These are phyloP conservation scores for Neurospora sp. DNA, from an alignment of 495 filamentous ascomycete species.

Conservation along the genomic window DNA sequence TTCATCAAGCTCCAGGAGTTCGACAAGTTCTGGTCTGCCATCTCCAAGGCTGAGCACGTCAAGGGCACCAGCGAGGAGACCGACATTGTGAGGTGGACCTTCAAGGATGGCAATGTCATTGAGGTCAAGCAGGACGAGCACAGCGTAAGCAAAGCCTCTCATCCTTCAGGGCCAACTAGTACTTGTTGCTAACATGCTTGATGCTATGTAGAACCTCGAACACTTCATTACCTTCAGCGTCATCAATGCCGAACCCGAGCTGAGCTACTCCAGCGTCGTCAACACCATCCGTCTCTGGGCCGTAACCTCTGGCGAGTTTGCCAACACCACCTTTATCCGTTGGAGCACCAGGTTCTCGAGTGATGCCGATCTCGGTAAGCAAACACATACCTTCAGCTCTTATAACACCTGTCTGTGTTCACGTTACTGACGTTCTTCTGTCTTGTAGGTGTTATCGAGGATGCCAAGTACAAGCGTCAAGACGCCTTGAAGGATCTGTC, in stretches of 20 bases:
- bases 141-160: conserved; percentile 33
- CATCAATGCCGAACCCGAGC: conserved; percentile 48
- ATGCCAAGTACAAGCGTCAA: conserved; percentile 62
- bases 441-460: conserved; percentile 50
- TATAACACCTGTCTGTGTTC: background rate
- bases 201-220: conserved; percentile 44
- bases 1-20: conserved; percentile 56
- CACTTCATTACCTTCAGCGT: conserved; percentile 62
- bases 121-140: conserved; percentile 67
- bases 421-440: conserved; percentile 7
- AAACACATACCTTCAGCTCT: background rate
- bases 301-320: conserved; percentile 48
- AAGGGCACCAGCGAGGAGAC: conserved; percentile 50
- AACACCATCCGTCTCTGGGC: conserved; percentile 52
- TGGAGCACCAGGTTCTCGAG: conserved; percentile 58
- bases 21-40: conserved; percentile 47
- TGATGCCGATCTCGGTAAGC: conserved; percentile 57
- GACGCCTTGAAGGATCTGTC: conserved; percentile 56
- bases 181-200: background rate
- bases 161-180: no score
- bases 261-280: conserved; percentile 50
- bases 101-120: conserved; percentile 50
- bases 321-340: conserved; percentile 50
- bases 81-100: conserved; percentile 55
- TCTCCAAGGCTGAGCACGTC: conserved; percentile 44